Evolutionary conservation across 2,329 filamentous ascomycete genomes (phyloP), one percentile per base, ranked within the genome.

Genomic region (Talaromyces pinophilus): DNA sequence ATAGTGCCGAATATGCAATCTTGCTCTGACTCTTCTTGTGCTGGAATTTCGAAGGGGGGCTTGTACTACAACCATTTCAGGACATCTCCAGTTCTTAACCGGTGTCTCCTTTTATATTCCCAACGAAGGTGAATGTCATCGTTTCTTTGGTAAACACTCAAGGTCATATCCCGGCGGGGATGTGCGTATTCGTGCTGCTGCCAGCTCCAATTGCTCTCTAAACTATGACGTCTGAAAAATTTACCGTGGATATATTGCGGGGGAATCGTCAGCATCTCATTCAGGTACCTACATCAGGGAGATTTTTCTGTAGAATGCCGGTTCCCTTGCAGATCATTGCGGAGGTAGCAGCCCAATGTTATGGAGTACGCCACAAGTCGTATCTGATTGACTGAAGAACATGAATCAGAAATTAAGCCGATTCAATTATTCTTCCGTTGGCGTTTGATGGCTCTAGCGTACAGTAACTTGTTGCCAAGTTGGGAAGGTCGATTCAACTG

Each of bases 121-220:
- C n/a, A 59, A 59, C 15, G 55, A 25, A 28, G 5, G 19, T 13
- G 30, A 13, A 38, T 22, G 54, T 57, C 28, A 57, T 57, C 54
- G 19, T 57, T 57, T 5, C 30, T 57, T n/a, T 40, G 33, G n/a
- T 15, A n/a, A 59, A 59, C 33, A 59, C 55, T 54, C 33, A 5
- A 25, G 55, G 55, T 22, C 55, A 35, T 40, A 59, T 59, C 22
- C 55, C 55, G 55, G 55, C 28, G 55, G 55, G 35, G 55, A 38
- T 52, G 13, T 59, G 33, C 6, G 19, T 15, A 22, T 13, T 59
- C n/a, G 7, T 59, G 15, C 33, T 59, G 3, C 15, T n/a, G 33
- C 25, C 25, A 25, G 25, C 17, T 28, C 55, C 10, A 17, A 17
- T 40, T 3, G 8, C 10, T 59, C 19, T 38, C 7, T 22, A 22